These are phyloP conservation scores for Isabelozyma rhagii DNA, from an alignment of 805 yeast genomes.

Conservation along the genomic window DNA sequence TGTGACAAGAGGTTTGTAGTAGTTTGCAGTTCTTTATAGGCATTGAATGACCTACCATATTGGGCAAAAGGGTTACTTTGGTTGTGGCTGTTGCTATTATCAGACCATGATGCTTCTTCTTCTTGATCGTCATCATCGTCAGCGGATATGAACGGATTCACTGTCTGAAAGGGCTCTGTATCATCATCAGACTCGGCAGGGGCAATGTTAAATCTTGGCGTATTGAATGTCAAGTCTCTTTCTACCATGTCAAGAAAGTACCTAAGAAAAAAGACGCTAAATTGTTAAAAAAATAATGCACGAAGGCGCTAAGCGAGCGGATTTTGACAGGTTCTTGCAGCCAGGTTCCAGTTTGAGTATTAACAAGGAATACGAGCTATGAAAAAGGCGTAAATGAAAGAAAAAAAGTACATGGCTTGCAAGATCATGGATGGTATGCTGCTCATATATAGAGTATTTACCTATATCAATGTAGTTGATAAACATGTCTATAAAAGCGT, in stretches of 20 bases:
- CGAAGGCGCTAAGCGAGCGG: background rate
- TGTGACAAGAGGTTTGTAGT: conserved; percentile 31
- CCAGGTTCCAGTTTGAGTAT: background rate
- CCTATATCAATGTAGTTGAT: background rate
- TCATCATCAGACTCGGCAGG: background rate
- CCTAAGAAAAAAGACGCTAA: too few relatives aligned
- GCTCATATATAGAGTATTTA: too few relatives aligned
- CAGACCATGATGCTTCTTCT: conserved; percentile 1
- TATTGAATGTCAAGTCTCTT: conserved; percentile 32
- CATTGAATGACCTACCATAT: conserved; percentile 36
- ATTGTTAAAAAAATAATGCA: background rate
- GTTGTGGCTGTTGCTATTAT: conserved; percentile 2
- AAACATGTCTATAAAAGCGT: background rate
- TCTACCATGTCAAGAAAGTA: conserved; percentile 5
- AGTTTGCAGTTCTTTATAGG: conserved; percentile 40
- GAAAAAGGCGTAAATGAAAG: background rate
- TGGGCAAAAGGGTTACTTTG: conserved; percentile 4
- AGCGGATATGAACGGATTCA: conserved; percentile 1
- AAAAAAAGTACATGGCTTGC: too few relatives aligned
- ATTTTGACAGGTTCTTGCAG: background rate
- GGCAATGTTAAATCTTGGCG: conserved; percentile 5
- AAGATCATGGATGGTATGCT: too few relatives aligned
- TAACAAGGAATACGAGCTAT: too few relatives aligned
- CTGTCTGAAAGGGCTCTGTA: background rate
- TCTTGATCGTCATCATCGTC: conserved; percentile 8